Conservation (phyloP, 2,329 filamentous ascomycete genomes). For the Lachnellula hyalina region DNA sequence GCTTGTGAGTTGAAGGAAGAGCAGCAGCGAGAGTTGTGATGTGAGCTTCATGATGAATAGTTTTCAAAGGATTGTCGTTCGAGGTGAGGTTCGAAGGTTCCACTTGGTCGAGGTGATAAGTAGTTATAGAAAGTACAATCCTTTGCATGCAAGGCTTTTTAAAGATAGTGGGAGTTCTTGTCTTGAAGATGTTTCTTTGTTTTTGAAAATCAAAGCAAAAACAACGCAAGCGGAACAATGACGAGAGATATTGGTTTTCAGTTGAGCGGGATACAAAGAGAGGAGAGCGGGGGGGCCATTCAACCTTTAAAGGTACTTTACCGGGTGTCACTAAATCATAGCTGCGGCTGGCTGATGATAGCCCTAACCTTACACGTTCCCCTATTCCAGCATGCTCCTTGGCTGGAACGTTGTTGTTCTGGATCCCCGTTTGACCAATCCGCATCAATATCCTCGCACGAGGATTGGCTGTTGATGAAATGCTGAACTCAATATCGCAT, state of each 20-base stretch:
- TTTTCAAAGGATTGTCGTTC: neutral
- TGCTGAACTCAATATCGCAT: no score
- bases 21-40: slow-evolving; percentile 22
- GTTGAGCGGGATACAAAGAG: neutral
- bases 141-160: neutral
- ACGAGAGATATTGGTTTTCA: neutral
- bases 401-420: no score
- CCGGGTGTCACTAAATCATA: neutral
- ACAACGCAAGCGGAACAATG: neutral
- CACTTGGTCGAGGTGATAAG: neutral
- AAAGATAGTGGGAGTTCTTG: neutral
- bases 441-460: neutral
- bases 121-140: neutral
- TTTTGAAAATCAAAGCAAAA: neutral
- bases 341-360: neutral
- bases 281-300: neutral
- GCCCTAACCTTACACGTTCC: neutral
- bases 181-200: neutral
- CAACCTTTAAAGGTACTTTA: slow-evolving; percentile 4
- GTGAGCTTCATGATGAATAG: slow-evolving; percentile 22
- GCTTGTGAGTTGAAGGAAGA: slow-evolving; percentile 22
- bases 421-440: neutral
- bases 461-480: neutral
- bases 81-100: neutral
- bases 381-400: no score